Percentiles rank a stretch among this genome's conserved stretches.
phyloP scores from a whole-genome alignment of 2,329 filamentous ascomycete species.

The Daldinia sp. region DNA sequence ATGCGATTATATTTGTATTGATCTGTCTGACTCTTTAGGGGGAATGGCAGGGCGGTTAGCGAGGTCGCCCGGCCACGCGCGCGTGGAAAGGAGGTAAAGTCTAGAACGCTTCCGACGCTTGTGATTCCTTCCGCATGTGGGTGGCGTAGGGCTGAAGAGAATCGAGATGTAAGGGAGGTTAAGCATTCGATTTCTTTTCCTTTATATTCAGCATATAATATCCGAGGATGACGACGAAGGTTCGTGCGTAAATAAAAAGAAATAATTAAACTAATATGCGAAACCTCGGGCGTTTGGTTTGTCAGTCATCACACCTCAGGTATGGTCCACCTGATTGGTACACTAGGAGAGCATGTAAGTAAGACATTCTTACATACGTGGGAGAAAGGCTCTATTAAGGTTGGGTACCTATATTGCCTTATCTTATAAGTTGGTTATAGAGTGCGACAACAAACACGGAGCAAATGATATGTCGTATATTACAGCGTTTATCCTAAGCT shows the following conservation, averaged over 20 bases:
- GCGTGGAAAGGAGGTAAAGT: not conserved
- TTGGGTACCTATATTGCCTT: not conserved
- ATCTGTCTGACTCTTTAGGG: not conserved
- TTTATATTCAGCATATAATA: not conserved
- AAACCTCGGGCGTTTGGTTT: not conserved
- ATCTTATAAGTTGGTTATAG: not conserved
- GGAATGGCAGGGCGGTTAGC: not conserved
- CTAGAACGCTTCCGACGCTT: not conserved
- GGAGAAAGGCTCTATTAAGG: not conserved
- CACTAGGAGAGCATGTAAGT: too few relatives aligned
- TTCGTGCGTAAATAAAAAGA: not conserved
- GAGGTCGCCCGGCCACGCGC: not conserved
- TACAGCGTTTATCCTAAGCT: not conserved
- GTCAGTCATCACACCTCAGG: not conserved
- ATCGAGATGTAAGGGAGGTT: not conserved
- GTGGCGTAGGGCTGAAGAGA: constrained; percentile 11
- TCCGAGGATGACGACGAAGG: not conserved
- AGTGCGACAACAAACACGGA: not conserved
- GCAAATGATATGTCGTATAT: not conserved
- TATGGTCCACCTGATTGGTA: not conserved
- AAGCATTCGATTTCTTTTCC: not conserved
- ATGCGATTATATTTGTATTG: not conserved
- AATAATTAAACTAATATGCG: not conserved
- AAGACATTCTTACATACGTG: not conserved
- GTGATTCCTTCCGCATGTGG: not conserved